These are phyloP conservation scores for Claviceps purpurea DNA, from an alignment of 2,329 filamentous ascomycete species.

Conservation along the genomic window DNA sequence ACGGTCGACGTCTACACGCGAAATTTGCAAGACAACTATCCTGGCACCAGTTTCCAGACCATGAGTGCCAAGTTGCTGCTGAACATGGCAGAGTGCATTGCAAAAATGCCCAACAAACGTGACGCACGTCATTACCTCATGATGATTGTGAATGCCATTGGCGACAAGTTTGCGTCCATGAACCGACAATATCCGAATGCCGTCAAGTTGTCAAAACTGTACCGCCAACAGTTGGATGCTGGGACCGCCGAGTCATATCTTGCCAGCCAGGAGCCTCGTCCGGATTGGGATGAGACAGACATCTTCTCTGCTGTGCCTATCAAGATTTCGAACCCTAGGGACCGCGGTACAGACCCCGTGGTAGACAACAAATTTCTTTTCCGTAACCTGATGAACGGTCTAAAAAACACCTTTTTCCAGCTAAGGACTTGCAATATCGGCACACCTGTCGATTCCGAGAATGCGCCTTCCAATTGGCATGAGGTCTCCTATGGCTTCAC, in stretches of 20 bases:
- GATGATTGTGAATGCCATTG: slow-evolving; percentile 95
- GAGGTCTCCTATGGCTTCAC: slow-evolving; percentile 95
- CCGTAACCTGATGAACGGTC: slow-evolving; percentile 85
- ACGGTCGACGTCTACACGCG: slow-evolving; percentile 96
- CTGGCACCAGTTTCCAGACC: slow-evolving; percentile 95
- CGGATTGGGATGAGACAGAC: slow-evolving; percentile 96
- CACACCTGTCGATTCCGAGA: slow-evolving; percentile 57
- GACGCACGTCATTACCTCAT: slow-evolving; percentile 93
- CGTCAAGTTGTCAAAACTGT: slow-evolving; percentile 76
- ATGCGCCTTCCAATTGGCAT: slow-evolving; percentile 79
- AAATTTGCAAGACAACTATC: slow-evolving; percentile 89
- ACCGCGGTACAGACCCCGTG: slow-evolving; percentile 80
- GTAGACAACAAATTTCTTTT: slow-evolving; percentile 97
- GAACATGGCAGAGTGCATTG: slow-evolving; percentile 97
- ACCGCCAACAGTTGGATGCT: slow-evolving; percentile 54
- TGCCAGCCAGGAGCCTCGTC: slow-evolving; percentile 64
- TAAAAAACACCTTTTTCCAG: slow-evolving; percentile 95
- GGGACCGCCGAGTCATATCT: slow-evolving; percentile 62
- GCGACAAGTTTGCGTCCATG: slow-evolving; percentile 97
- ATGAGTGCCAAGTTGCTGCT: slow-evolving; percentile 97
- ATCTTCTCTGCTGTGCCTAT: slow-evolving; percentile 95
- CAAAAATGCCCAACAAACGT: slow-evolving; percentile 81
- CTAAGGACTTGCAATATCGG: slow-evolving; percentile 77
- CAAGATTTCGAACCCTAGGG: slow-evolving; percentile 82
- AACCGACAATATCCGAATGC: slow-evolving; percentile 92